These are phyloP conservation scores for Colletotrichum sidae DNA, from an alignment of 2,329 filamentous ascomycete species.

Conservation along the genomic window DNA sequence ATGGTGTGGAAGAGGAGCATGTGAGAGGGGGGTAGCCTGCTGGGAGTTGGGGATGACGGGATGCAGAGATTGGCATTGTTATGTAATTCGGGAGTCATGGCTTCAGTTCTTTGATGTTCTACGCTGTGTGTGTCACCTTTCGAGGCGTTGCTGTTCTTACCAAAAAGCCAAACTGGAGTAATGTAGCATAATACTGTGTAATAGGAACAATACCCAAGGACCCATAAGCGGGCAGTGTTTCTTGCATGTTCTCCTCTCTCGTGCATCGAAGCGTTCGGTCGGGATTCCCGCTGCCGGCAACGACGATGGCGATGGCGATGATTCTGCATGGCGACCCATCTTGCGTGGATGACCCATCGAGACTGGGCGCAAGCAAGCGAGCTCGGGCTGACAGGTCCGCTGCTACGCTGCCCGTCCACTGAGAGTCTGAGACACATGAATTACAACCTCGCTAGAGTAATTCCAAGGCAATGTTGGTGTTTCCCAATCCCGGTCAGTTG, in stretches of 20 bases:
- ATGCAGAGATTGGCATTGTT: neutral
- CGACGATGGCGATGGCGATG: neutral
- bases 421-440: neutral
- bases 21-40: constrained; percentile 5
- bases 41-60: neutral
- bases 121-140: too few relatives aligned
- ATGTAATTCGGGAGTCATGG: neutral
- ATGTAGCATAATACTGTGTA: neutral
- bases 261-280: constrained; percentile 19
- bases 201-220: neutral
- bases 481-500: neutral
- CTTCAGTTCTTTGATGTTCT: too few relatives aligned
- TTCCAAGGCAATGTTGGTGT: constrained; percentile 5
- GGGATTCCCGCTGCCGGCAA: constrained; percentile 16
- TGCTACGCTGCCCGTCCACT: neutral
- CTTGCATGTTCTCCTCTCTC: constrained; percentile 19
- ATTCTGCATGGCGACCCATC: constrained; percentile 24
- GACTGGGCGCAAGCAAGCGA: constrained; percentile 13
- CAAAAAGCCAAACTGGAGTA: neutral
- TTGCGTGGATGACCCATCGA: constrained; percentile 29
- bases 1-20: constrained; percentile 4
- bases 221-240: constrained; percentile 22
- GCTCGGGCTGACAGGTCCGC: constrained; percentile 9
- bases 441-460: constrained; percentile 1
- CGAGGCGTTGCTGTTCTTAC: too few relatives aligned